Evolutionary conservation across 139 green algal genomes (phyloP), one percentile per base, ranked within the genome.

Genomic region (Micromonas pusilla): DNA sequence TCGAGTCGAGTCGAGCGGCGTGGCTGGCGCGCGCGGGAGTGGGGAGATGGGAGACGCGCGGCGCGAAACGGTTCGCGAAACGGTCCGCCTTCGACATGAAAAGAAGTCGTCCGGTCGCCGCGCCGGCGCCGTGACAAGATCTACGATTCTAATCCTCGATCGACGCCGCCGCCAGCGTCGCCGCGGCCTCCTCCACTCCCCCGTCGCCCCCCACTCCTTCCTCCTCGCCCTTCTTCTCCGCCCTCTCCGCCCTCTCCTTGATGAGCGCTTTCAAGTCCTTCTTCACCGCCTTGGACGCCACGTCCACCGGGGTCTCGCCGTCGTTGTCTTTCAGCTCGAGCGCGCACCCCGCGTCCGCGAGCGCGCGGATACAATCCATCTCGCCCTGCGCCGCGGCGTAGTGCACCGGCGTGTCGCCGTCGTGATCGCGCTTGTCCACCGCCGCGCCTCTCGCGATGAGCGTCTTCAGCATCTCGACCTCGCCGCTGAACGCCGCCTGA

Each of bases 401-500:
- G 28, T 72, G 65, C 65, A 39, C 65, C 26, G 65, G 26, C 26
- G 33, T n/a, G 65, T 39, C n/a, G 28, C 65, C 65, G 30, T 72
- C 65, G 4, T 32, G 13, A 26, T 26, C 36, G n/a, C n/a, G 23
- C 30, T 25, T 26, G 30, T 72, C 38, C 65, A 72, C 65, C 3
- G 36, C 65, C 28, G 38, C 28, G 13, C 65, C 65, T 3, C 3
- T 23, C 65, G 36, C 65, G 23, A 72, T 4, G 4, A 39, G 26
- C 30, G 32, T 72, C 3, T 38, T 39, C 28, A 72, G 65, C 65
- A 72, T 72, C 4, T 21, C 28, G 4, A 26, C 4, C 30, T 72
- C 28, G n/a, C 65, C 65, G 28, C 28, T 52, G 30, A 52, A 72
- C 65, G 65, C 65, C 65, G 65, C 65, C 33, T 72, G 65, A 45